phyloP scores from a whole-genome alignment of 129 eudicot species.

The Flaveria linearis region DNA sequence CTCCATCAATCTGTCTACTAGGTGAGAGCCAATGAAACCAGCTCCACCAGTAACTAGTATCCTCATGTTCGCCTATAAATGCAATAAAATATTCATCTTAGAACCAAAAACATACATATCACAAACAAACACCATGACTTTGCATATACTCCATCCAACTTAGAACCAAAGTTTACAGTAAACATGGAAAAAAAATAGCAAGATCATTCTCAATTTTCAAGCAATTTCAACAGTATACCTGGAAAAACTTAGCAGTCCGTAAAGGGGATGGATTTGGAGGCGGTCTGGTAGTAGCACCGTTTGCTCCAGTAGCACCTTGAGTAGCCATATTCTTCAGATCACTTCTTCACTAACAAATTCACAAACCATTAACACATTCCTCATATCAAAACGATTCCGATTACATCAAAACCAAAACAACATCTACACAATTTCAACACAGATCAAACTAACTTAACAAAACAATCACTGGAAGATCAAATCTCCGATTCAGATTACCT shows the following conservation, averaged over 20 bases:
- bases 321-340: conserved; percentile 44
- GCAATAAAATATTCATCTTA: conserved; percentile 3
- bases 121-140: conserved; percentile 1
- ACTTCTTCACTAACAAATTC: conserved; percentile 30
- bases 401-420: background rate
- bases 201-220: conserved; percentile 6
- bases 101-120: background rate
- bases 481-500: conserved; percentile 19
- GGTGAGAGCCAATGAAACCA: conserved; percentile 88
- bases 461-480: conserved; percentile 12
- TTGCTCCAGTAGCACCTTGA: conserved; percentile 47
- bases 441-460: background rate
- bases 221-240: conserved; percentile 40
- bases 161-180: background rate
- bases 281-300: conserved; percentile 39
- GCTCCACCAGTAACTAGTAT: conserved; percentile 93
- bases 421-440: background rate
- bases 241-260: conserved; percentile 69
- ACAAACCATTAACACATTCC: conserved; percentile 3
- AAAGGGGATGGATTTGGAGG: conserved; percentile 83
- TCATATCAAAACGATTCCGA: conserved; percentile 14
- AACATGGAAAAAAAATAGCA: background rate
- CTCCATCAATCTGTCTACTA: conserved; percentile 81
- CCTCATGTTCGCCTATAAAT: conserved; percentile 81
- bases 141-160: background rate